phyloP scores from a whole-genome alignment of 306 rosid genomes.

The Trichosanthes cucumerina region DNA sequence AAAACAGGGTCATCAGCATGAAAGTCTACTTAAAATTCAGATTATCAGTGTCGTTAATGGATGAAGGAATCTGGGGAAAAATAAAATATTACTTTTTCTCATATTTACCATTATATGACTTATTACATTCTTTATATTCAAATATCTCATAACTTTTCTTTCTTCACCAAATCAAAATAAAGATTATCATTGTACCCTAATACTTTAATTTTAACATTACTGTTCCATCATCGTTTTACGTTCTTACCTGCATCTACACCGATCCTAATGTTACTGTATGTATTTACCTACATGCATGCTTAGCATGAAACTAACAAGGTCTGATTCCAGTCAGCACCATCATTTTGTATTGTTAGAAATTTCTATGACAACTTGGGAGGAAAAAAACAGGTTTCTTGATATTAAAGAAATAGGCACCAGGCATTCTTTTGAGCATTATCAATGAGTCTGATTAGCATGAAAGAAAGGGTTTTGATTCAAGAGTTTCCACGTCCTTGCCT shows the following conservation, averaged over 20 bases:
- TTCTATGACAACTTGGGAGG: background rate
- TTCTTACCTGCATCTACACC: background rate
- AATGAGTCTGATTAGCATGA: background rate
- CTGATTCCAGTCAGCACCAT: background rate
- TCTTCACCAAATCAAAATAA: background rate
- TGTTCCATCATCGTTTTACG: background rate
- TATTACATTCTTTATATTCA: background rate
- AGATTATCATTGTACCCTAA: background rate
- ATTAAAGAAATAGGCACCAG: background rate
- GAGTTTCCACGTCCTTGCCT: constrained; percentile 38
- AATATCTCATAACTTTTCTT: background rate
- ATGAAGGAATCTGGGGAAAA: background rate
- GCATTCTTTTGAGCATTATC: background rate
- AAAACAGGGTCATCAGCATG: constrained; percentile 16
- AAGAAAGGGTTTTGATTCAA: background rate
- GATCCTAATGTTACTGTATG: background rate
- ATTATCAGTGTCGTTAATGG: background rate
- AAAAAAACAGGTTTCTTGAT: background rate
- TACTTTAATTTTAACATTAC: background rate
- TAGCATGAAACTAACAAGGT: background rate
- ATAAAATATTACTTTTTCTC: background rate
- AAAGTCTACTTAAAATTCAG: background rate
- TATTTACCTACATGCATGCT: background rate
- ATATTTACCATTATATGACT: background rate
- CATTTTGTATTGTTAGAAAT: background rate